Percentiles rank a stretch among this genome's conserved stretches.
Evolutionary conservation across 1,284 basidiomycete species (phyloP).

Genomic region (Ceratobasidium sp.): DNA sequence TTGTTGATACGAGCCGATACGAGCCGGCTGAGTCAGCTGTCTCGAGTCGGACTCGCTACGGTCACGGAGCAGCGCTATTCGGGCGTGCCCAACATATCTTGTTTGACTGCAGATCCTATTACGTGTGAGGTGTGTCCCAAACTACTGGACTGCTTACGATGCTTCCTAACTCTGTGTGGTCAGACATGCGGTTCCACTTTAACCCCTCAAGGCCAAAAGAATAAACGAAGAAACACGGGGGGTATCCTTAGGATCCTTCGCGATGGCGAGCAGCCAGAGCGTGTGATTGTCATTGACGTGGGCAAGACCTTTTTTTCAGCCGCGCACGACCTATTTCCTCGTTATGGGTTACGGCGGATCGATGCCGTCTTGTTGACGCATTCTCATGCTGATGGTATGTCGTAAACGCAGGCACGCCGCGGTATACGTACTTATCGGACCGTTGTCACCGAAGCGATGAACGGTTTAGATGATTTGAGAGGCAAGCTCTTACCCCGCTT

Average conservation of each 20-base stretch:
- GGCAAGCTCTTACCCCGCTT: constrained; percentile 54
- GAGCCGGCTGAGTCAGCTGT: no score
- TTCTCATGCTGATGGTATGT: constrained; percentile 75
- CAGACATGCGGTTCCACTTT: constrained; percentile 72
- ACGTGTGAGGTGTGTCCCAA: constrained; percentile 23
- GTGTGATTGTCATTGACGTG: constrained; percentile 74
- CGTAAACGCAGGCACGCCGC: background rate
- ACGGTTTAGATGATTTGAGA: constrained; percentile 81
- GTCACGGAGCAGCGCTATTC: no score
- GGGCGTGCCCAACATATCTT: constrained; percentile 30
- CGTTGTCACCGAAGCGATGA: constrained; percentile 64
- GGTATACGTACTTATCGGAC: constrained; percentile 30
- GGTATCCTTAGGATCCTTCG: constrained; percentile 60
- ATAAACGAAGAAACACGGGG: constrained; percentile 77
- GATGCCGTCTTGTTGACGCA: constrained; percentile 82
- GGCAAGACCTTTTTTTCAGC: constrained; percentile 81
- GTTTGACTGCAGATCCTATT: constrained; percentile 25
- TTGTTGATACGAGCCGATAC: no score
- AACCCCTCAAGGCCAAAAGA: constrained; percentile 70
- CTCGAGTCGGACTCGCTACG: no score
- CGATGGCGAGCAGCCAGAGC: constrained; percentile 54
- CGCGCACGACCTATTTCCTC: constrained; percentile 63
- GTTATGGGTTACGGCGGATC: constrained; percentile 71
- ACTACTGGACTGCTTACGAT: background rate
- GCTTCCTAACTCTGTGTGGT: background rate